Percentiles rank a stretch among this genome's conserved stretches.
These are phyloP conservation scores for Claviceps pazoutovae DNA, from an alignment of 2,329 filamentous ascomycete species.

Conservation along the genomic window DNA sequence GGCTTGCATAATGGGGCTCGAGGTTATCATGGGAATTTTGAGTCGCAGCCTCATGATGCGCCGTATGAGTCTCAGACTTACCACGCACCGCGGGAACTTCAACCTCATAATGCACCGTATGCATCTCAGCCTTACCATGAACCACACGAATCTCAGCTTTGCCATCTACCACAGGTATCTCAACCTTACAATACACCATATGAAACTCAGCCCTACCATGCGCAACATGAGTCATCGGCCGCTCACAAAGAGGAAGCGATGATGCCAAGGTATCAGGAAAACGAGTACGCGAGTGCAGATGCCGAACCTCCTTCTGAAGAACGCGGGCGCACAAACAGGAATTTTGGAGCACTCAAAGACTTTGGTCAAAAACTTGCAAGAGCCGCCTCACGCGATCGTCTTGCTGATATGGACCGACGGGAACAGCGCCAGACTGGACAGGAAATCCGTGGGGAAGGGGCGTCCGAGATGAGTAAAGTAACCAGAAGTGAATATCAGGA, in stretches of 20 bases:
- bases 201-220: not conserved
- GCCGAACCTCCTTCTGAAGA: slow-evolving; percentile 23
- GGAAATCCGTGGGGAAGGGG: slow-evolving; percentile 22
- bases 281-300: slow-evolving; percentile 24
- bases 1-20: not conserved
- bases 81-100: no score
- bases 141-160: no score
- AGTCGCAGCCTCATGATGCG: no score
- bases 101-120: no score
- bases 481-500: slow-evolving; percentile 21
- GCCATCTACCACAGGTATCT: no score
- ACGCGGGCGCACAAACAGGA: slow-evolving; percentile 22
- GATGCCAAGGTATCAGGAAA: slow-evolving; percentile 25
- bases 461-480: slow-evolving; percentile 26
- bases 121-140: no score
- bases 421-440: slow-evolving; percentile 1
- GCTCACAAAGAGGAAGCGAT: slow-evolving; percentile 14
- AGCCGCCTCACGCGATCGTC: slow-evolving; percentile 19
- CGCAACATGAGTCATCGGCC: slow-evolving; percentile 8
- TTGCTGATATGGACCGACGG: slow-evolving; percentile 13
- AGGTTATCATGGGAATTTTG: no score
- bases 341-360: slow-evolving; percentile 37
- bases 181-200: no score
- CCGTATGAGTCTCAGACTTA: no score
- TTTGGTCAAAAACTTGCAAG: slow-evolving; percentile 30